phyloP scores from a whole-genome alignment of 192 early-diverging fungal genomes.

The Entomortierella lignicola region DNA sequence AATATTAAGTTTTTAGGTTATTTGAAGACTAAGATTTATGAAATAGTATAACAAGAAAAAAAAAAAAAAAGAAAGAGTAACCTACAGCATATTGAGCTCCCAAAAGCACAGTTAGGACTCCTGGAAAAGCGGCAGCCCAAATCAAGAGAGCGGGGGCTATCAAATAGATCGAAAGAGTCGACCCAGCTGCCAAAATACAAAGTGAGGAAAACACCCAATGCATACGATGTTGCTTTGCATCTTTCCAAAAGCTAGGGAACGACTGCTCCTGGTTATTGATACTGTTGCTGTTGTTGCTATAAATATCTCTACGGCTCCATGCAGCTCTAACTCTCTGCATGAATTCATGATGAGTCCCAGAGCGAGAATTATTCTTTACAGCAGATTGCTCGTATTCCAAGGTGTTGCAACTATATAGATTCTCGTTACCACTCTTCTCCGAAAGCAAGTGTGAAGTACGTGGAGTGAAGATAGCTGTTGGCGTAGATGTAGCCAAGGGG shows the following conservation, averaged over 20 bases:
- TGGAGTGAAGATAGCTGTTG: slow-evolving; percentile 9
- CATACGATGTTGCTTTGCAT: slow-evolving; percentile 27
- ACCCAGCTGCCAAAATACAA: slow-evolving; percentile 1
- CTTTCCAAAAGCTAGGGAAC: slow-evolving; percentile 40
- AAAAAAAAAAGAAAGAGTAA: not conserved
- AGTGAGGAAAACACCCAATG: slow-evolving; percentile 33
- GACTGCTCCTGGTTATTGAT: not conserved
- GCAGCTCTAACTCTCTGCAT: not conserved
- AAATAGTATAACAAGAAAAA: not conserved
- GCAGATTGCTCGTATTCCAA: slow-evolving; percentile 1
- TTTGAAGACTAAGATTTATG: too few species aligned
- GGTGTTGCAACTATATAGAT: slow-evolving; percentile 8
- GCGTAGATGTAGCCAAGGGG: not conserved
- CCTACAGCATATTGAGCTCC: slow-evolving; percentile 31
- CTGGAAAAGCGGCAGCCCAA: slow-evolving; percentile 18
- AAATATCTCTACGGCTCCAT: not conserved
- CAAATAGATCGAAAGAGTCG: slow-evolving; percentile 11
- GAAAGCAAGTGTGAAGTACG: slow-evolving; percentile 11
- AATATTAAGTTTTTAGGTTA: not conserved
- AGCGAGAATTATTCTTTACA: too few species aligned
- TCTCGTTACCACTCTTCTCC: slow-evolving; percentile 18
- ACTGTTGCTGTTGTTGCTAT: not conserved
- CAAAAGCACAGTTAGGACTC: not conserved
- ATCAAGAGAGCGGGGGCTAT: slow-evolving; percentile 19
- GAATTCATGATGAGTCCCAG: not conserved